Evolutionary conservation across 768 basidiomycete species (phyloP).

Genomic region (Paxillus rubicundulus): DNA sequence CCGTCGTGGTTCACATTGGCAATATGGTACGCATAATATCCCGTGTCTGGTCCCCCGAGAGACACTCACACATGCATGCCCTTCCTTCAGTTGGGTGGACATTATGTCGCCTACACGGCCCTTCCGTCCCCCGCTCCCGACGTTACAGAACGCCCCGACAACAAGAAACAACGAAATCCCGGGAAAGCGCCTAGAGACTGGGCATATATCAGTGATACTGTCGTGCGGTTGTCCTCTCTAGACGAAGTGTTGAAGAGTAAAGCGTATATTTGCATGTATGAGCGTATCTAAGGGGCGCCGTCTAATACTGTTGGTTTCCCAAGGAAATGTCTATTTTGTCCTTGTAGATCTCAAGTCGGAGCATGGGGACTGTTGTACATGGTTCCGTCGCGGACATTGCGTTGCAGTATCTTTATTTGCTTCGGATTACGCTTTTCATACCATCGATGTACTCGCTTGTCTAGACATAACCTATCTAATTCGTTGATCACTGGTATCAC

Average conservation of each 20-base stretch:
- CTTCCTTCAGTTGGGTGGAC: constrained; percentile 70
- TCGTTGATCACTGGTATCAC: no score
- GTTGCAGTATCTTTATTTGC: background rate
- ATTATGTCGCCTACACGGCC: constrained; percentile 85
- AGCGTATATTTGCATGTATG: constrained; percentile 94
- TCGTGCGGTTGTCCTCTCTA: constrained; percentile 74
- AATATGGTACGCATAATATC: constrained; percentile 62
- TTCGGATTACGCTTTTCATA: background rate
- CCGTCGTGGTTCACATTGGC: constrained; percentile 84
- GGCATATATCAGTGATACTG: constrained; percentile 91
- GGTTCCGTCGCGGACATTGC: background rate
- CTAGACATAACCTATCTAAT: background rate
- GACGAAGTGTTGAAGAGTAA: constrained; percentile 90
- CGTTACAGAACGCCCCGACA: background rate
- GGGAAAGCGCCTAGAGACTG: constrained; percentile 51
- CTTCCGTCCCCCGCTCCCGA: constrained; percentile 45
- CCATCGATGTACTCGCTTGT: background rate
- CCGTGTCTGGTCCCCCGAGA: background rate
- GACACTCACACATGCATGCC: constrained; percentile 2
- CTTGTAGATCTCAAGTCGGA: no score
- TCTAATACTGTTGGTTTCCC: background rate
- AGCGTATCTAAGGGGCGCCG: constrained; percentile 48
- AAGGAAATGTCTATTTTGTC: background rate
- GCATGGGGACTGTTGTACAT: background rate
- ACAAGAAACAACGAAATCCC: constrained; percentile 8